These are phyloP conservation scores for Hymenoscyphus fructigenus DNA, from an alignment of 2,329 filamentous ascomycete species.

Conservation along the genomic window DNA sequence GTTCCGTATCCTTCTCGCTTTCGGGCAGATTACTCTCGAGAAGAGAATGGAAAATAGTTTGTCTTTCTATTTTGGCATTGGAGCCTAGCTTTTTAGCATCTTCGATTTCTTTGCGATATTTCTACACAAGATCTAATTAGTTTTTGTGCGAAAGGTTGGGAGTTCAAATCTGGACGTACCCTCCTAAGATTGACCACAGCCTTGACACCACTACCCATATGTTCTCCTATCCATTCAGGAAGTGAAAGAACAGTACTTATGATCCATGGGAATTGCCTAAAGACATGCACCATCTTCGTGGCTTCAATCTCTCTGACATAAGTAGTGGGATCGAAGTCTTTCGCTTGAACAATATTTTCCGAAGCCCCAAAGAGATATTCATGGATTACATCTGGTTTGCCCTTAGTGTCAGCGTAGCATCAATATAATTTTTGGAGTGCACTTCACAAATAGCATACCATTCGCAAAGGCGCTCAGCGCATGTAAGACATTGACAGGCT, in stretches of 20 bases:
- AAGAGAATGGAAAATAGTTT: constrained; percentile 2
- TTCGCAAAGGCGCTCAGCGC: constrained; percentile 12
- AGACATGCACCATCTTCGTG: not conserved
- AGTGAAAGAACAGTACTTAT: not conserved
- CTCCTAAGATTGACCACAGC: not conserved
- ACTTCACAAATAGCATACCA: not conserved
- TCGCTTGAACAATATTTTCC: not conserved
- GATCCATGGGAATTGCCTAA: not conserved
- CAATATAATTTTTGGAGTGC: not conserved
- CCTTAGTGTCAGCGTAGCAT: not conserved
- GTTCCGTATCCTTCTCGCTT: constrained; percentile 6
- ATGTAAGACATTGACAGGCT: constrained; percentile 21
- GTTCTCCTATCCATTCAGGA: not conserved
- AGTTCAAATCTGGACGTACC: not conserved
- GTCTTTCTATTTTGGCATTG: not conserved
- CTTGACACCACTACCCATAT: not conserved
- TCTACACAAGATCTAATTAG: not conserved
- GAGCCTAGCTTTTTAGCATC: not conserved
- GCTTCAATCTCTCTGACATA: not conserved
- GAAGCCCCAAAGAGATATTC: not conserved
- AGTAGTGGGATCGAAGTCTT: not conserved
- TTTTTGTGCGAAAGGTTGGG: not conserved
- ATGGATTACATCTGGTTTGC: not conserved
- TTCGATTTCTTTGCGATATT: constrained; percentile 3
- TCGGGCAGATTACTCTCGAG: not conserved